Evolutionary conservation across 78 protist genomes (phyloP).

Genomic region (Dictyostelium intermedium): DNA sequence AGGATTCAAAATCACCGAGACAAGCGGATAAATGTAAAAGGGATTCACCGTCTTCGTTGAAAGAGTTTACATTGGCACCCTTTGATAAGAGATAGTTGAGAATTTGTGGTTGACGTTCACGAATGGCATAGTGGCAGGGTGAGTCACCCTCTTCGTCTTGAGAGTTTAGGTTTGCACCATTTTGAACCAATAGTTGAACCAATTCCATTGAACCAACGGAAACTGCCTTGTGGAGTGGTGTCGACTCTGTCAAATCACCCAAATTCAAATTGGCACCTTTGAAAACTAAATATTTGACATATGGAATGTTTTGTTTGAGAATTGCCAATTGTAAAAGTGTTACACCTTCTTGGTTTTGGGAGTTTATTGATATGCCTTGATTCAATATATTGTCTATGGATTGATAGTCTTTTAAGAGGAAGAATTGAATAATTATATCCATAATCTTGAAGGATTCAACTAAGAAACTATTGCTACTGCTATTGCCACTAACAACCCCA

Average conservation of each 20-base stretch:
- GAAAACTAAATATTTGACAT: neutral
- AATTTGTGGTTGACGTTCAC: neutral
- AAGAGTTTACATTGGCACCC: constrained; percentile 29
- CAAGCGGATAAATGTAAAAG: constrained; percentile 43
- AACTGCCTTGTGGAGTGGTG: constrained; percentile 54
- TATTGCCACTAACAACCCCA: neutral
- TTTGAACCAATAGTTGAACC: neutral
- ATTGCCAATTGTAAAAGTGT: constrained; percentile 39
- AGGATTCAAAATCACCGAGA: constrained; percentile 25
- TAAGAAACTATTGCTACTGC: neutral
- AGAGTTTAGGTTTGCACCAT: constrained; percentile 26
- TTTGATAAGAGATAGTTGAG: neutral
- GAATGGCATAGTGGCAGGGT: constrained; percentile 42
- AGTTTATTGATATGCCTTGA: constrained; percentile 5
- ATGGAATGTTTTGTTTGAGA: neutral
- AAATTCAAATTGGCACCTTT: constrained; percentile 64
- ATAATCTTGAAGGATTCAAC: constrained; percentile 35
- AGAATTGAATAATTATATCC: constrained; percentile 47
- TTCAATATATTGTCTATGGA: constrained; percentile 32
- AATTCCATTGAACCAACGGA: neutral
- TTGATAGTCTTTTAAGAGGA: neutral
- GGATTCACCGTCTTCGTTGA: constrained; percentile 71
- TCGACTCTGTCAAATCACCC: neutral
- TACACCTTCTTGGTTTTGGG: constrained; percentile 37
- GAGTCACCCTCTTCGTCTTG: constrained; percentile 66